Conservation (phyloP, 192 early-diverging fungal species). For the Gigaspora rosea region DNA sequence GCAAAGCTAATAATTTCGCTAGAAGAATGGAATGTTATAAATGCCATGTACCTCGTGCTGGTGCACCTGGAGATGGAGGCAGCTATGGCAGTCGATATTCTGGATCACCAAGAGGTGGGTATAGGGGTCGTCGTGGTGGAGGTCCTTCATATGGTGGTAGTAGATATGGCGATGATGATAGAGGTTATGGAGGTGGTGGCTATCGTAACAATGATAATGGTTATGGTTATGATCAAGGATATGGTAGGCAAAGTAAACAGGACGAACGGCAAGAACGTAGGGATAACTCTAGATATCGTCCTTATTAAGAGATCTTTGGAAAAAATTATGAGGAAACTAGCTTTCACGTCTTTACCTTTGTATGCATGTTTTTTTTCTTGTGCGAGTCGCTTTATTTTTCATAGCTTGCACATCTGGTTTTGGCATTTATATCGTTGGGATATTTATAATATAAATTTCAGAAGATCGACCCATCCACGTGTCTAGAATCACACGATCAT, state of each 20-base stretch:
- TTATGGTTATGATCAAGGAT: constrained; percentile 37
- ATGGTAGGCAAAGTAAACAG: constrained; percentile 36
- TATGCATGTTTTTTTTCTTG: constrained; percentile 6
- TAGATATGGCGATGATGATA: constrained; percentile 45
- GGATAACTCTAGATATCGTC: constrained; percentile 22
- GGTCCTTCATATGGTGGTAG: constrained; percentile 43
- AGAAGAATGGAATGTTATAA: constrained; percentile 62
- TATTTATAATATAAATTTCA: not conserved
- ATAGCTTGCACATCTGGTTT: too few species aligned
- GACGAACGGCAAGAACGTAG: constrained; percentile 36
- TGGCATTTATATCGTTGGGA: not conserved
- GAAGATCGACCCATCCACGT: too few species aligned
- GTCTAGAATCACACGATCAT: too few species aligned
- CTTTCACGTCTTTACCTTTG: not conserved
- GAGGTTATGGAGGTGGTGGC: constrained; percentile 31
- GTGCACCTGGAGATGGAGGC: constrained; percentile 37
- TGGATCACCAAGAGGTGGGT: constrained; percentile 35
- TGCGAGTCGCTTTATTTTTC: not conserved
- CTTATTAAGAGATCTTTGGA: constrained; percentile 1
- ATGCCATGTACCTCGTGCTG: constrained; percentile 57
- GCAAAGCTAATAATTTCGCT: constrained; percentile 69
- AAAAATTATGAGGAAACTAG: not conserved
- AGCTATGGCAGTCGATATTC: constrained; percentile 38
- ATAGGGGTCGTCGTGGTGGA: constrained; percentile 47
- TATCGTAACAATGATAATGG: constrained; percentile 36